These are phyloP conservation scores for Saprolegnia parasitica DNA, from an alignment of 352 stramenopile genomes.

Conservation along the genomic window DNA sequence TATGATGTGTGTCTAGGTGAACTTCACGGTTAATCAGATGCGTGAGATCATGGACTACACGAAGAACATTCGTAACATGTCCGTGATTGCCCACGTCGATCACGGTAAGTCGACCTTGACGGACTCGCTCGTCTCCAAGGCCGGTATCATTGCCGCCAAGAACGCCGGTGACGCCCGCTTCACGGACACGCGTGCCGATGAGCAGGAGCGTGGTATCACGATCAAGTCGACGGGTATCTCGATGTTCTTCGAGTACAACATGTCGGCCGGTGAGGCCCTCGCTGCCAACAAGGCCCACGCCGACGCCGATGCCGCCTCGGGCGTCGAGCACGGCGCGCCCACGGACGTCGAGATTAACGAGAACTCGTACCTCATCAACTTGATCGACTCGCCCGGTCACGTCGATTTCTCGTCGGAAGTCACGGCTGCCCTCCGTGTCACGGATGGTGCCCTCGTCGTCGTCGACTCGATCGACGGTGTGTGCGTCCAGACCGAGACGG, in stretches of 20 bases:
- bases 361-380: conserved; percentile 99
- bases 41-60: conserved; percentile 98
- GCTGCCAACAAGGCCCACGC: conserved; percentile 56
- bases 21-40: conserved; percentile 99
- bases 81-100: conserved; percentile 99
- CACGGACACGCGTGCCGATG: conserved; percentile 99
- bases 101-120: conserved; percentile 99
- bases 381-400: conserved; percentile 99
- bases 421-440: conserved; percentile 98
- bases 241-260: conserved; percentile 99
- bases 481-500: conserved; percentile 99
- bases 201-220: conserved; percentile 99
- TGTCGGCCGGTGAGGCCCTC: conserved; percentile 89
- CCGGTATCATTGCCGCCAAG: conserved; percentile 98
- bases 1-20: conserved; percentile 73
- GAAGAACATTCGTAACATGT: conserved; percentile 99
- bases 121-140: conserved; percentile 98
- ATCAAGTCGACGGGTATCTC: conserved; percentile 99
- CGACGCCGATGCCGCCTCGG: conserved; percentile 33
- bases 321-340: conserved; percentile 20
- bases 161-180: conserved; percentile 97
- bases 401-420: conserved; percentile 99
- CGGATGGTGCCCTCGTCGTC: conserved; percentile 98
- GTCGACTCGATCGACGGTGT: conserved; percentile 99
- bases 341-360: conserved; percentile 90